phyloP scores from a whole-genome alignment of 1,139 yeast species.

The Yamadazyma friedrichii region DNA sequence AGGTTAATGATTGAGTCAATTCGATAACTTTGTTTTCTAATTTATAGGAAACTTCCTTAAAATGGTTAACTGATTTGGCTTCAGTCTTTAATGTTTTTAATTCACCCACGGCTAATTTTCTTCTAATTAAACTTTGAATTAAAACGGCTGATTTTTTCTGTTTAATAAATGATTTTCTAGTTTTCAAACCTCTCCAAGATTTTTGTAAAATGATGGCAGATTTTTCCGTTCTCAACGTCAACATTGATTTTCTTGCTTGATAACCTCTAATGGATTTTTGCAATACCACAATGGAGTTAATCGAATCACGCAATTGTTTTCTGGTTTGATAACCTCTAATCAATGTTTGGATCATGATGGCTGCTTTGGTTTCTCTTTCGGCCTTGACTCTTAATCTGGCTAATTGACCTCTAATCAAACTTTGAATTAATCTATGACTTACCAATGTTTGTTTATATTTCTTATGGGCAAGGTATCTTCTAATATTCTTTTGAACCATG shows the following conservation, averaged over 20 bases:
- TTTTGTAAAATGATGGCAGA: constrained; percentile 77
- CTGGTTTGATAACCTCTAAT: constrained; percentile 67
- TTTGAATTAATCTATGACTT: constrained; percentile 60
- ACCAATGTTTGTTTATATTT: constrained; percentile 53
- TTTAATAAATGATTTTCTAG: constrained; percentile 44
- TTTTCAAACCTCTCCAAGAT: constrained; percentile 57
- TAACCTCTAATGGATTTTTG: constrained; percentile 73
- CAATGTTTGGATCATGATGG: constrained; percentile 68
- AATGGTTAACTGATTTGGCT: constrained; percentile 86
- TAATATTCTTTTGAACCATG: constrained; percentile 81
- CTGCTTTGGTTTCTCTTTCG: constrained; percentile 64
- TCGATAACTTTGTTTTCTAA: constrained; percentile 95
- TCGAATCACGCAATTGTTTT: constrained; percentile 39
- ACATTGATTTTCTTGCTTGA: constrained; percentile 51
- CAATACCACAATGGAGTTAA: constrained; percentile 52
- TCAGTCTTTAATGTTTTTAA: constrained; percentile 68
- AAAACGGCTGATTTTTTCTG: constrained; percentile 56
- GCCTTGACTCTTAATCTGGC: constrained; percentile 57
- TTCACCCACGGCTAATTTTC: constrained; percentile 68
- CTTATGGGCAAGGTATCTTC: constrained; percentile 64
- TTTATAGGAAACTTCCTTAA: constrained; percentile 88
- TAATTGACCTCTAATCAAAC: constrained; percentile 60
- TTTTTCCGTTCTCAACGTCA: constrained; percentile 48
- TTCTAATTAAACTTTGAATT: constrained; percentile 77
- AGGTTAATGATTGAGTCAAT: constrained; percentile 78